Percentiles rank a stretch among this genome's conserved stretches.
Conservation (phyloP, 2,329 filamentous ascomycete genomes). For the Hymenoscyphus albidus region DNA sequence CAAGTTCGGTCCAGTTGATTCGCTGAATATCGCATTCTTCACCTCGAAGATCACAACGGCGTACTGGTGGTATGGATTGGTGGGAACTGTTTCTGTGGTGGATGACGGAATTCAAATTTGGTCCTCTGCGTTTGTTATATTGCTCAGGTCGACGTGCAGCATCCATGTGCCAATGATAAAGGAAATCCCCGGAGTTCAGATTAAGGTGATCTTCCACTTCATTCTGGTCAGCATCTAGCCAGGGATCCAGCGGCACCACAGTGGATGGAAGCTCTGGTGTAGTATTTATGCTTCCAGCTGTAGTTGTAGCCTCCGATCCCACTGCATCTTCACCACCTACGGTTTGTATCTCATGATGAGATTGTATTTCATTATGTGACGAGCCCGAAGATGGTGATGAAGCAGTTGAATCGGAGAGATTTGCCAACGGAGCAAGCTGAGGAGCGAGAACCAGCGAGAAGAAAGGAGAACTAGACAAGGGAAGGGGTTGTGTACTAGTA, state of each 20-base stretch:
- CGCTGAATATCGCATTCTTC: slow-evolving; percentile 57
- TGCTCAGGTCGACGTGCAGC: slow-evolving; percentile 3
- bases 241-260: slow-evolving; percentile 9
- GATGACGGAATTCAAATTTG: not conserved
- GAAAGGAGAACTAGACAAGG: slow-evolving; percentile 18
- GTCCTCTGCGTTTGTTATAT: not conserved
- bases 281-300: not conserved
- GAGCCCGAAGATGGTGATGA: not conserved
- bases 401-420: slow-evolving; percentile 5
- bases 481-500: slow-evolving; percentile 33
- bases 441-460: not conserved
- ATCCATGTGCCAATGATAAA: slow-evolving; percentile 43
- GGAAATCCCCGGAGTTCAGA: slow-evolving; percentile 46
- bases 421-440: not conserved
- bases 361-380: slow-evolving; percentile 1
- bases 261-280: not conserved
- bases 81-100: slow-evolving; percentile 1
- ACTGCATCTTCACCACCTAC: slow-evolving; percentile 1
- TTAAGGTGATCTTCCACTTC: slow-evolving; percentile 42
- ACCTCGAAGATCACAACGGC: slow-evolving; percentile 48
- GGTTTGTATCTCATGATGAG: slow-evolving; percentile 2
- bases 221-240: slow-evolving; percentile 29
- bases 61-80: slow-evolving; percentile 27
- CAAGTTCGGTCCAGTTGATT: slow-evolving; percentile 53
- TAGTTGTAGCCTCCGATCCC: slow-evolving; percentile 6